These are phyloP conservation scores for Mycena haematopus DNA, from an alignment of 768 basidiomycete genomes.

Conservation along the genomic window DNA sequence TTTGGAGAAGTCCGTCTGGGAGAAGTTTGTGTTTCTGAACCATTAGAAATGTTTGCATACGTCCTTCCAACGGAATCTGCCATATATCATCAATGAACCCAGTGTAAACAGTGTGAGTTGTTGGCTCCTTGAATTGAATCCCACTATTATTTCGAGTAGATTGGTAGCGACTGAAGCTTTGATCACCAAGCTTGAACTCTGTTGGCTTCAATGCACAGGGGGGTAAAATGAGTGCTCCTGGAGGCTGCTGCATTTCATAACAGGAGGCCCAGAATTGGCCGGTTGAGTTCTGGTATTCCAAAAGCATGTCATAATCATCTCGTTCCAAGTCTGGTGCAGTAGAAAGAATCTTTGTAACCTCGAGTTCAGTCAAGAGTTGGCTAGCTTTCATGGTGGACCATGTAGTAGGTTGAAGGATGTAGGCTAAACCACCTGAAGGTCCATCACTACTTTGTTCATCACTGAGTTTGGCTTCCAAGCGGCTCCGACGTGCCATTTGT, in stretches of 20 bases:
- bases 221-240: constrained; percentile 24
- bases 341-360: constrained; percentile 23
- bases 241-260: constrained; percentile 26
- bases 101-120: constrained; percentile 7
- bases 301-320: constrained; percentile 26
- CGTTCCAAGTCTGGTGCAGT: constrained; percentile 17
- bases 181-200: constrained; percentile 25
- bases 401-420: constrained; percentile 10
- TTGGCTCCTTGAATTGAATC: not conserved
- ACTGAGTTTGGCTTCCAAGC: constrained; percentile 9
- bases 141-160: constrained; percentile 34
- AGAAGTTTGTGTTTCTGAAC: constrained; percentile 30
- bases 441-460: not conserved
- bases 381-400: not conserved
- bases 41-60: constrained; percentile 32
- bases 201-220: constrained; percentile 18
- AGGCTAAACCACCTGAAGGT: not conserved
- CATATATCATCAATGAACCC: constrained; percentile 31
- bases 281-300: constrained; percentile 29
- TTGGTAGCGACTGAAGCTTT: constrained; percentile 29
- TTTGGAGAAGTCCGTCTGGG: constrained; percentile 14
- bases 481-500: not conserved
- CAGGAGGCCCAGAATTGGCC: constrained; percentile 21
- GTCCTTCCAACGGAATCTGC: constrained; percentile 30
- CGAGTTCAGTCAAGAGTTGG: not conserved